phyloP scores from a whole-genome alignment of 345 rosid genomes.

The Hibiscus syriacus region DNA sequence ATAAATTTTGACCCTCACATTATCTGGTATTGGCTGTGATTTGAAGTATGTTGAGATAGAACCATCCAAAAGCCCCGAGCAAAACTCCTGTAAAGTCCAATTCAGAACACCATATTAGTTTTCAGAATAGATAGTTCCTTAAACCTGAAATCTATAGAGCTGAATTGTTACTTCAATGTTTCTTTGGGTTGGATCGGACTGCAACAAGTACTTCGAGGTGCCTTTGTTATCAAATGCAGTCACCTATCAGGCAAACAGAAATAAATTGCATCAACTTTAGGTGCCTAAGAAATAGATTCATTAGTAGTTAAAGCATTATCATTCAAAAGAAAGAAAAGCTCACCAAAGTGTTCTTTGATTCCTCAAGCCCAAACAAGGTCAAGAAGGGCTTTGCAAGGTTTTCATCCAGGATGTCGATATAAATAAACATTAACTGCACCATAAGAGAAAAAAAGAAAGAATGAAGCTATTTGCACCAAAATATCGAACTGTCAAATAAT shows the following conservation, averaged over 20 bases:
- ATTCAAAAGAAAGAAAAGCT: slow-evolving; percentile 12
- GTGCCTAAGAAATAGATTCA: background rate
- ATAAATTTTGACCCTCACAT: slow-evolving; percentile 33
- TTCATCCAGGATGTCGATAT: slow-evolving; percentile 53
- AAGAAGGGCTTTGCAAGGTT: slow-evolving; percentile 84
- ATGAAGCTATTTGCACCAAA: slow-evolving; percentile 8
- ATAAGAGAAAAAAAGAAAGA: background rate
- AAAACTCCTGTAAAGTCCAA: slow-evolving; percentile 48
- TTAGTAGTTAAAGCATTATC: background rate
- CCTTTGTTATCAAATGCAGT: slow-evolving; percentile 68
- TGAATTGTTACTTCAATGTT: slow-evolving; percentile 57
- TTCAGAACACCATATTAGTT: slow-evolving; percentile 5
- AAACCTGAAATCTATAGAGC: slow-evolving; percentile 6
- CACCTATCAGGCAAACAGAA: slow-evolving; percentile 40
- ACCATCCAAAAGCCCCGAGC: slow-evolving; percentile 50
- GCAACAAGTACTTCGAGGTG: slow-evolving; percentile 61
- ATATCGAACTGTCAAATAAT: slow-evolving; percentile 7
- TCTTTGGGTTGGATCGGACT: slow-evolving; percentile 52
- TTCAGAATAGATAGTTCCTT: slow-evolving; percentile 3
- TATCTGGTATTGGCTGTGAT: slow-evolving; percentile 72
- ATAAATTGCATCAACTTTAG: slow-evolving; percentile 10
- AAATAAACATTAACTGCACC: slow-evolving; percentile 69
- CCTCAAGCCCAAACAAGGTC: too few relatives aligned
- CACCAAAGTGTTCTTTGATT: slow-evolving; percentile 50
- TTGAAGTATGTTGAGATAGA: too few relatives aligned